Conservation (phyloP, 495 filamentous ascomycete species). For the Hapsidospora chrysogenum region DNA sequence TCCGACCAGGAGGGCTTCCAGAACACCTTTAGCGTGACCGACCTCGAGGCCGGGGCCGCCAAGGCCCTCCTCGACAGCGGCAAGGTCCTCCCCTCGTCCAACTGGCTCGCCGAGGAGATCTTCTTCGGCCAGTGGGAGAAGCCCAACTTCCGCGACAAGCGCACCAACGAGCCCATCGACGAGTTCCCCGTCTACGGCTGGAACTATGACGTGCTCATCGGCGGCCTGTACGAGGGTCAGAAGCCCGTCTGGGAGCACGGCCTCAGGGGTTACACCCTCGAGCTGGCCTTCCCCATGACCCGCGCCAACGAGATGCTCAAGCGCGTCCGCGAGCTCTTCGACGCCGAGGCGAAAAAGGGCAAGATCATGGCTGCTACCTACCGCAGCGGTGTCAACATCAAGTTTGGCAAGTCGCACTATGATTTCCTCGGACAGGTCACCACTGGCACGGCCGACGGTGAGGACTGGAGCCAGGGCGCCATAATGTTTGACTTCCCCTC, state of each 20-base stretch:
- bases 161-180: constrained; percentile 18
- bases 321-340: constrained; percentile 25
- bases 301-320: constrained; percentile 30
- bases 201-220: constrained; percentile 34
- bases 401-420: constrained; percentile 29
- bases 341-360: constrained; percentile 22
- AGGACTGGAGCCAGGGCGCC: constrained; percentile 29
- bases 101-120: constrained; percentile 30
- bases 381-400: constrained; percentile 35
- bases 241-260: constrained; percentile 31
- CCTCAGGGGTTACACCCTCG: constrained; percentile 26
- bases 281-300: constrained; percentile 31
- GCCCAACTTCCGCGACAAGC: constrained; percentile 34
- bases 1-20: constrained; percentile 29
- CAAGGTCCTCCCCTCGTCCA: constrained; percentile 28
- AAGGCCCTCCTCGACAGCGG: constrained; percentile 25
- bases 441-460: constrained; percentile 23
- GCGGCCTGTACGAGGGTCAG: constrained; percentile 28
- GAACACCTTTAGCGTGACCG: constrained; percentile 31
- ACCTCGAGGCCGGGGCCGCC: constrained; percentile 22
- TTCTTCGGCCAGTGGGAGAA: constrained; percentile 26
- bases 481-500: constrained; percentile 36
- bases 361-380: constrained; percentile 30
- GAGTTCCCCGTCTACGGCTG: constrained; percentile 33
- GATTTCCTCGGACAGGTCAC: constrained; percentile 33